Evolutionary conservation across 2,329 filamentous ascomycete genomes (phyloP), one percentile per base, ranked within the genome.

Genomic region (Colletotrichum costaricense): DNA sequence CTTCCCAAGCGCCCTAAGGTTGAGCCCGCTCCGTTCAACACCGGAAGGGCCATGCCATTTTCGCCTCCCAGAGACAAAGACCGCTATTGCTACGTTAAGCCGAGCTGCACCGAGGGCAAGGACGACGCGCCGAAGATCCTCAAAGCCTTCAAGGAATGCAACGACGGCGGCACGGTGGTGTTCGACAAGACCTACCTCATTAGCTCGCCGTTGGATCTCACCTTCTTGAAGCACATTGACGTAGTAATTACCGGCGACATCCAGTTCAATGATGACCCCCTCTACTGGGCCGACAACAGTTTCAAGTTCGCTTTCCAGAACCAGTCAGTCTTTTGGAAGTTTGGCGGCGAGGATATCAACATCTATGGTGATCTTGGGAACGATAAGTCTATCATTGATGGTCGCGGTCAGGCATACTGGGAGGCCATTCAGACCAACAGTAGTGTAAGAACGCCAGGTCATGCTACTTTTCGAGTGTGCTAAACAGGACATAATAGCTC

Each of bases 251-350:
- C 79, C 0, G 91, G 90, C 28, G 86, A 86, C 24, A 86, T 93
- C 22, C 83, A 88, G 69, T 94, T 94, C 82, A 89, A 88, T 65
- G 87, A 91, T 65, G 90, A 94, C 77, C 91, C 90, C 1, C 86
- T 89, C 75, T 94, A 93, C 81, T 94, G 92, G 92, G 86, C 91
- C 75, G 86, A 85, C 7, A 87, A 93, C 78, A 85, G 87, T 56
- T 93, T 93, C 85, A 87, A 87, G 67, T 90, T 91, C 22, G 84
- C 82, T 6, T 94, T 90, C 81, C 92, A 94, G 77, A 93, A 93
- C 72, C 87, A 88, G 90, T 80, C 89, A 0, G 76, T 76, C 2
- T 80, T 80, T 63, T 81, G 80, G 80, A 77, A 78, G 56, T 75
- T 79, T 54, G 80, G 80, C 1, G 80, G 80, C 16, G 69, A 79